Percentiles rank a stretch among this genome's conserved stretches.
Conservation (phyloP, 305 asterid genomes). For the Solanum aculeatissimum region DNA sequence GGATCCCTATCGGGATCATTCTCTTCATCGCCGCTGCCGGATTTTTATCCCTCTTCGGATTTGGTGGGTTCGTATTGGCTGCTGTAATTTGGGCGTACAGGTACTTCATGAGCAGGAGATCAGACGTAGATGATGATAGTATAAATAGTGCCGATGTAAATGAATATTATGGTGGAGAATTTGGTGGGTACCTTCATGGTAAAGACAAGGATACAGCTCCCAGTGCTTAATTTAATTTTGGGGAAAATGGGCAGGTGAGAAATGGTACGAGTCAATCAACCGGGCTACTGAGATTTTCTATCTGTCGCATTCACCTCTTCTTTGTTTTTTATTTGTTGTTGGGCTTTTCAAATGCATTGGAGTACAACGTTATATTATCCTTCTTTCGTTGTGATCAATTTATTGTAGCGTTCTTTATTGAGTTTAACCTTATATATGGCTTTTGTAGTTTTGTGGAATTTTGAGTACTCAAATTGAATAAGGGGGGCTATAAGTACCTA, state of each 20-base stretch:
- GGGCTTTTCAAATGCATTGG: not conserved
- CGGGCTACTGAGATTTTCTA: not conserved
- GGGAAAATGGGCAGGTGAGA: not conserved
- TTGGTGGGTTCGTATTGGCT: conserved; percentile 23
- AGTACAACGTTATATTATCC: not conserved
- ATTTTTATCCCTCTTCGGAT: conserved; percentile 28
- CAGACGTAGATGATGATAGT: conserved; percentile 27
- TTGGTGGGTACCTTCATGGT: conserved; percentile 38
- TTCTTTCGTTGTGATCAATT: not conserved
- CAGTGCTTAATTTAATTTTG: conserved; percentile 36
- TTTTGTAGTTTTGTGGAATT: not conserved
- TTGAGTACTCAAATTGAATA: not conserved
- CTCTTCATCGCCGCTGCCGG: conserved; percentile 36
- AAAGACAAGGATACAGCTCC: conserved; percentile 75
- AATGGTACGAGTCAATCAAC: not conserved
- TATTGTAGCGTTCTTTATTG: not conserved
- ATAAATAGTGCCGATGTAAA: conserved; percentile 58
- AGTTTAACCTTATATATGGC: not conserved
- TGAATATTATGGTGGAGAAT: conserved; percentile 34
- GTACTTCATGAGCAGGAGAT: conserved; percentile 52
- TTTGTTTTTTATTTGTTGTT: not conserved
- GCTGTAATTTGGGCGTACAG: conserved; percentile 47
- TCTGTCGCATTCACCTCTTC: not conserved
- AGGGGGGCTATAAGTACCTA: no score
- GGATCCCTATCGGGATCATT: conserved; percentile 52